These are phyloP conservation scores for Diaporthe sp. DNA, from an alignment of 2,329 filamentous ascomycete species.

Conservation along the genomic window DNA sequence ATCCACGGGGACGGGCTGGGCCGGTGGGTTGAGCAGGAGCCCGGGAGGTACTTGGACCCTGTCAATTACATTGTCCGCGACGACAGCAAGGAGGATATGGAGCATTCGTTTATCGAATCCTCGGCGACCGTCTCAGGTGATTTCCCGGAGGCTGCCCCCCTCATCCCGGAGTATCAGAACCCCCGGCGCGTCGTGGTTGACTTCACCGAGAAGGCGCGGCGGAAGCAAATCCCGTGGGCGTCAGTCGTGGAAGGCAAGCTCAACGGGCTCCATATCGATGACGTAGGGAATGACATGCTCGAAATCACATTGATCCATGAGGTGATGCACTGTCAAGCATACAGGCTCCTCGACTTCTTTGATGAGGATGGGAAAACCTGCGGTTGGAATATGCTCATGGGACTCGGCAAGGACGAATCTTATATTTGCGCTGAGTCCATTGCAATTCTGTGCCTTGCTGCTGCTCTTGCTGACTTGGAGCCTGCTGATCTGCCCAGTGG, in stretches of 20 bases:
- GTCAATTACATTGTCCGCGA: neutral
- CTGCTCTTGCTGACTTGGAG: neutral
- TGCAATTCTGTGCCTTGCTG: neutral
- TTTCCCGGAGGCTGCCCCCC: neutral
- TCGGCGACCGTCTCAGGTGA: neutral
- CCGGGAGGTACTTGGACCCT: neutral
- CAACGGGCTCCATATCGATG: accelerated
- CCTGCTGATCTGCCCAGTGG: neutral
- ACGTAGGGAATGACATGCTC: neutral
- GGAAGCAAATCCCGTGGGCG: neutral
- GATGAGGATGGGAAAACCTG: neutral
- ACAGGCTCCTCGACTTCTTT: neutral
- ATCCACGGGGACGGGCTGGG: neutral
- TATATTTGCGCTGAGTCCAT: neutral
- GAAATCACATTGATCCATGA: neutral
- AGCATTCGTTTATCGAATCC: accelerated
- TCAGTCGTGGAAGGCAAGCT: neutral
- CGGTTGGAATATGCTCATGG: neutral
- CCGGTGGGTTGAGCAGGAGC: neutral
- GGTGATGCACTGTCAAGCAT: neutral
- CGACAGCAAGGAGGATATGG: neutral
- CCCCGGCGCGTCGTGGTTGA: neutral
- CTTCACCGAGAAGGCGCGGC: neutral
- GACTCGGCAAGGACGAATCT: neutral
- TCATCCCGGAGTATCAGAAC: neutral